Conservation (phyloP, 345 rosid genomes). For the Camelina laxa region DNA sequence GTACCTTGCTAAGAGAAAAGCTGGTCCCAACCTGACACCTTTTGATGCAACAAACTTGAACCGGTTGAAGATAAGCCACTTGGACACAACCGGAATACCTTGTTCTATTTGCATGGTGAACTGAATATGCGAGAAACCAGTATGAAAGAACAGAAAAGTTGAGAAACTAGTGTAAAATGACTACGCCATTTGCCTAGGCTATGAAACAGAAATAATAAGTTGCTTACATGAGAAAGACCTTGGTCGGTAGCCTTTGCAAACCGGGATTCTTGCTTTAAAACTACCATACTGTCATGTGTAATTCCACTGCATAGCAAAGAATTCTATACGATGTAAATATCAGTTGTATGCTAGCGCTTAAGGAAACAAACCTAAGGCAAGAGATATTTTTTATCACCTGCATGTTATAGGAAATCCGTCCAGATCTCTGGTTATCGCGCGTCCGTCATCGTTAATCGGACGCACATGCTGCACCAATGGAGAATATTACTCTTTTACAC, state of each 20-base stretch:
- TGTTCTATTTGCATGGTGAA: constrained; percentile 88
- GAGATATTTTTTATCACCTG: constrained; percentile 60
- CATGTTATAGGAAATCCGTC: constrained; percentile 90
- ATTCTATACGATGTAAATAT: constrained; percentile 40
- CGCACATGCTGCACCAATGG: constrained; percentile 66
- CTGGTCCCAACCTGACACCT: constrained; percentile 87
- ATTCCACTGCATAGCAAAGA: constrained; percentile 68
- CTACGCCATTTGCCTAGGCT: neutral
- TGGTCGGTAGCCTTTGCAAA: constrained; percentile 72
- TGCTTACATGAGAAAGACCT: constrained; percentile 86
- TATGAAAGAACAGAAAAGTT: neutral
- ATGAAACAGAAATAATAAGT: constrained; percentile 17
- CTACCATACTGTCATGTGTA: constrained; percentile 83
- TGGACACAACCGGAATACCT: constrained; percentile 89
- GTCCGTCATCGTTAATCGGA: constrained; percentile 87
- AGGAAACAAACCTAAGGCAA: constrained; percentile 30
- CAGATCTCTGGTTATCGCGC: constrained; percentile 74
- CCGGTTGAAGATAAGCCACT: constrained; percentile 91
- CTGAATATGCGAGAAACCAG: constrained; percentile 54
- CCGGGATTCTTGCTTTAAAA: constrained; percentile 93
- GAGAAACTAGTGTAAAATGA: neutral
- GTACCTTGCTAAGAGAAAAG: constrained; percentile 90
- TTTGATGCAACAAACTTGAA: constrained; percentile 85
- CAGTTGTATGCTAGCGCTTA: constrained; percentile 31
- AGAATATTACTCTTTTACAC: neutral